A percentile compares a stretch with the other conserved stretches of the same genome.
Conservation (phyloP, 2,329 filamentous ascomycete genomes). For the Aureobasidium pullulans region DNA sequence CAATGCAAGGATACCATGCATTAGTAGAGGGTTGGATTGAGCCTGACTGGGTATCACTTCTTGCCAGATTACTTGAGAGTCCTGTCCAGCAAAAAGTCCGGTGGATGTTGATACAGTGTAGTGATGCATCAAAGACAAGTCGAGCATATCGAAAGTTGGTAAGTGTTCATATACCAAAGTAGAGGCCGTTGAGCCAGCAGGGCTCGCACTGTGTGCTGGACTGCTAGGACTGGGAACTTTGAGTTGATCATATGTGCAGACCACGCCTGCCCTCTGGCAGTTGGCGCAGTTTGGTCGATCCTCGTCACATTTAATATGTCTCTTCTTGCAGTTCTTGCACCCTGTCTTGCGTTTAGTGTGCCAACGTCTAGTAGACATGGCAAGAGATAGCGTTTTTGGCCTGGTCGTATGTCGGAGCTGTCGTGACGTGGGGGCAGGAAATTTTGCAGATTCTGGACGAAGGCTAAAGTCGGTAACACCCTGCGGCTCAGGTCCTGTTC, state of each 20-base stretch:
- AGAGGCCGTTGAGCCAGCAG: neutral
- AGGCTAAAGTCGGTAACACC: neutral
- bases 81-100: conserved; percentile 17
- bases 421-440: neutral
- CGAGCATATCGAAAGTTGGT: conserved; percentile 20
- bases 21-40: conserved; percentile 8
- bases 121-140: conserved; percentile 23
- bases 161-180: conserved; percentile 5
- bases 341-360: conserved; percentile 24
- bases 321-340: conserved; percentile 22
- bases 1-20: conserved; percentile 10
- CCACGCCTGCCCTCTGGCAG: conserved; percentile 21
- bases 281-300: conserved; percentile 21
- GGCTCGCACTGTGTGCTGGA: neutral
- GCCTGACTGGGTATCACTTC: conserved; percentile 4
- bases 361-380: conserved; percentile 23
- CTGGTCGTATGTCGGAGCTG: neutral
- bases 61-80: conserved; percentile 16
- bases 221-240: conserved; percentile 3
- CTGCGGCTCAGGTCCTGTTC: neutral
- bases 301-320: conserved; percentile 27
- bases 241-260: conserved; percentile 18
- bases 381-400: neutral
- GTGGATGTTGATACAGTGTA: conserved; percentile 22
- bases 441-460: neutral